These are phyloP conservation scores for Diaporthe batatas DNA, from an alignment of 2,329 filamentous ascomycete genomes.

Conservation along the genomic window DNA sequence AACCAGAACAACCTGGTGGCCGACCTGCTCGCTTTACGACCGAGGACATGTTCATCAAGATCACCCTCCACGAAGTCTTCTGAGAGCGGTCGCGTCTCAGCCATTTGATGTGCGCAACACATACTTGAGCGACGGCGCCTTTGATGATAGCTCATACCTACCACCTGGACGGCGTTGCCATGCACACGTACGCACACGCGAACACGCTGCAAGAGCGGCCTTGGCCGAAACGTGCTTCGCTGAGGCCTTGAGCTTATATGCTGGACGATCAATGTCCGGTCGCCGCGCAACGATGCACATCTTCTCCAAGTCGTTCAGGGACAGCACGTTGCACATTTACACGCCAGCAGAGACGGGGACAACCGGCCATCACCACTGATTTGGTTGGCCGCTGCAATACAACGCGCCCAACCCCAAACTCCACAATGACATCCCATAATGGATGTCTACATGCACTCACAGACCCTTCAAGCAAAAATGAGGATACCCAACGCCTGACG, in stretches of 20 bases:
- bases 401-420: too few relatives aligned
- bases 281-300: neutral
- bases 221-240: neutral
- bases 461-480: neutral
- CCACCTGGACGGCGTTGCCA: too few relatives aligned
- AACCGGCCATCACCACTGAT: too few relatives aligned
- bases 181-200: too few relatives aligned
- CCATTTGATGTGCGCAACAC: neutral
- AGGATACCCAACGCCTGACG: neutral
- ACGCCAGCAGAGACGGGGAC: too few relatives aligned
- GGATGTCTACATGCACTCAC: too few relatives aligned
- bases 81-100: neutral
- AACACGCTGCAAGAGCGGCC: neutral
- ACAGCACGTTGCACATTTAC: neutral
- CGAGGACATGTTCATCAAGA: neutral
- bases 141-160: neutral
- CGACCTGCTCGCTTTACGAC: neutral
- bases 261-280: neutral
- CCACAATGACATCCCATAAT: neutral
- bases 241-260: neutral
- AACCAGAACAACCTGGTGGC: neutral
- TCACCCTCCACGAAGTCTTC: neutral
- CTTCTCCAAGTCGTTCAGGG: neutral
- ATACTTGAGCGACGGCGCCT: neutral
- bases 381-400: neutral